Conservation (phyloP, 768 basidiomycete species). For the Candolleomyces aberdarensis region DNA sequence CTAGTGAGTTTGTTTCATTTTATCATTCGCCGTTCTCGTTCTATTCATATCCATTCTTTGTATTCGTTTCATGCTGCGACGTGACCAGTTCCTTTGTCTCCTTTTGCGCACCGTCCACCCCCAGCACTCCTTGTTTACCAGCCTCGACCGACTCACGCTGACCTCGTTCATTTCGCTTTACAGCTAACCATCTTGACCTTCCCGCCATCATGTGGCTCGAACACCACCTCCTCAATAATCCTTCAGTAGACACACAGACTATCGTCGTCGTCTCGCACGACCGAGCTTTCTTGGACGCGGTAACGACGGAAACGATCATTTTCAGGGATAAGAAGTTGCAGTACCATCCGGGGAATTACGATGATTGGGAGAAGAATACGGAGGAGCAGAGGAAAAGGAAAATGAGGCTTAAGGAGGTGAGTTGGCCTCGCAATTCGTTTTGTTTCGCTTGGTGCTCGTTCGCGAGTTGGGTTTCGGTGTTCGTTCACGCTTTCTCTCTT, state of each 20-base stretch:
- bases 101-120: too few species aligned
- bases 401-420: conserved; percentile 40
- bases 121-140: too few species aligned
- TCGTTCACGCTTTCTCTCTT: background rate
- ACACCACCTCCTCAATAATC: conserved; percentile 40
- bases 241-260: conserved; percentile 33
- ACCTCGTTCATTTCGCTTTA: background rate
- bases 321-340: conserved; percentile 49
- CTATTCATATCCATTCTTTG: too few species aligned
- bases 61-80: too few species aligned
- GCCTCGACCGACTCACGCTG: background rate
- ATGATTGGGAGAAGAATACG: conserved; percentile 44
- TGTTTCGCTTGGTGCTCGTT: too few species aligned
- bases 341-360: conserved; percentile 57
- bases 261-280: conserved; percentile 69
- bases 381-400: conserved; percentile 44
- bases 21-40: background rate
- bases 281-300: conserved; percentile 54
- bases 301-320: conserved; percentile 61
- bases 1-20: conserved; percentile 23
- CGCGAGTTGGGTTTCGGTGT: too few species aligned
- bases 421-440: background rate
- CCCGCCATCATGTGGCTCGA: conserved; percentile 54
- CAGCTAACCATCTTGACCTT: conserved; percentile 50
- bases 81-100: too few species aligned